Evolutionary conservation across 148 eudicot species (phyloP).

Genomic region (Cornus florida): DNA sequence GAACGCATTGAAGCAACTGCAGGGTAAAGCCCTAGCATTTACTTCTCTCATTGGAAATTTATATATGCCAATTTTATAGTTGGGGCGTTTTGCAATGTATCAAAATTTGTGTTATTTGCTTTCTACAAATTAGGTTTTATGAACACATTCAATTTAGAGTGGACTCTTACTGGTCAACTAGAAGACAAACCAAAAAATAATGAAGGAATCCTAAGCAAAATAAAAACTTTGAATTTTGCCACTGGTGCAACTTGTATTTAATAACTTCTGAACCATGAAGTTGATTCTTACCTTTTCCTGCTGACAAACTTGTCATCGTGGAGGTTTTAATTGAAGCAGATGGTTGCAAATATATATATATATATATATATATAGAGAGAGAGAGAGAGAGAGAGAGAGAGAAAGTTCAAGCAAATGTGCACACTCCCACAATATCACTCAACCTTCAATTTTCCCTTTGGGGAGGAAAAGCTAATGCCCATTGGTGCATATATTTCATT

Average conservation of each 20-base stretch:
- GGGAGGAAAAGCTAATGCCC: no score
- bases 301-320: neutral
- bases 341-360: neutral
- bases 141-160: neutral
- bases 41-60: neutral
- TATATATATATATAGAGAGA: no score
- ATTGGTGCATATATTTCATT: neutral
- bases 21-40: slow-evolving; percentile 41
- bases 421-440: no score
- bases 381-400: no score
- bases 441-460: no score
- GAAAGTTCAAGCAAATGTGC: no score
- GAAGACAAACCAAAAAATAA: slow-evolving; percentile 3
- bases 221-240: neutral
- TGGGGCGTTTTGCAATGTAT: neutral
- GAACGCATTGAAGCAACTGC: slow-evolving; percentile 59
- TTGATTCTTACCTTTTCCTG: neutral
- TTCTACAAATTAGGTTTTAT: neutral
- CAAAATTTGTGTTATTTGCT: neutral
- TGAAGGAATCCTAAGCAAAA: neutral
- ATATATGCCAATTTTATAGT: neutral
- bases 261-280: neutral
- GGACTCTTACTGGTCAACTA: neutral
- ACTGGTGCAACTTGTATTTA: neutral
- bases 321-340: neutral